Evolutionary conservation across 2,329 filamentous ascomycete species (phyloP).

Genomic region (Fusarium mangiferae): DNA sequence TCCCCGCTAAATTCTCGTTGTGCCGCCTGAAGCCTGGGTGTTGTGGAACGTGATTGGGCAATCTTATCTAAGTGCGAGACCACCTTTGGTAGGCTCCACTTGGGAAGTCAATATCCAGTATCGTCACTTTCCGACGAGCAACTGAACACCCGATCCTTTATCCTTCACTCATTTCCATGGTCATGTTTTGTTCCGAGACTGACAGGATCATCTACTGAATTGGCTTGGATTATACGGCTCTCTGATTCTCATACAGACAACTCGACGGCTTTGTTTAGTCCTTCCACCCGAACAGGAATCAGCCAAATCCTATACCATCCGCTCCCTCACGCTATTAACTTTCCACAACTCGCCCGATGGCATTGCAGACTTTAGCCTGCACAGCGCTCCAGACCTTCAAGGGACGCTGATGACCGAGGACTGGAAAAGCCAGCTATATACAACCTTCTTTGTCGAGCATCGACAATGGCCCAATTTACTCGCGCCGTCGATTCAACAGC

Average conservation of each 20-base stretch:
- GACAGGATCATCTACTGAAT: background rate
- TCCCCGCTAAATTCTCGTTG: constrained; percentile 35
- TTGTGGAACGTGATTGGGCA: constrained; percentile 25
- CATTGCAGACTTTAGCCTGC: constrained; percentile 40
- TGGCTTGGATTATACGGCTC: background rate
- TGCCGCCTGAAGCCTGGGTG: constrained; percentile 29
- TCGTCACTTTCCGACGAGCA: constrained; percentile 40
- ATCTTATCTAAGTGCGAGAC: constrained; percentile 22
- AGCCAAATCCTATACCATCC: constrained; percentile 22
- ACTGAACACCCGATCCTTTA: constrained; percentile 25
- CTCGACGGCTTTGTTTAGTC: background rate
- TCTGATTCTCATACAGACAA: background rate
- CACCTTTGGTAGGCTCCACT: constrained; percentile 32
- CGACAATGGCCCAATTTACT: constrained; percentile 41
- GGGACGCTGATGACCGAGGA: constrained; percentile 40
- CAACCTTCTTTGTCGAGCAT: constrained; percentile 16
- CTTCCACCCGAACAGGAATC: background rate
- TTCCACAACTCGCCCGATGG: constrained; percentile 40
- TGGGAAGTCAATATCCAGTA: constrained; percentile 40
- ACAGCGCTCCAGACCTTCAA: constrained; percentile 38
- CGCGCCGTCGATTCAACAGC: constrained; percentile 25
- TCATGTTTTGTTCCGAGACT: background rate
- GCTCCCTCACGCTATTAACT: constrained; percentile 16
- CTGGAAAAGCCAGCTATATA: constrained; percentile 8
- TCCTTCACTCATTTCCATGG: constrained; percentile 17